A percentile compares a stretch with the other conserved stretches of the same genome.
These are phyloP conservation scores for Fragosphaeria purpurea DNA, from an alignment of 2,329 filamentous ascomycete species.

Conservation along the genomic window DNA sequence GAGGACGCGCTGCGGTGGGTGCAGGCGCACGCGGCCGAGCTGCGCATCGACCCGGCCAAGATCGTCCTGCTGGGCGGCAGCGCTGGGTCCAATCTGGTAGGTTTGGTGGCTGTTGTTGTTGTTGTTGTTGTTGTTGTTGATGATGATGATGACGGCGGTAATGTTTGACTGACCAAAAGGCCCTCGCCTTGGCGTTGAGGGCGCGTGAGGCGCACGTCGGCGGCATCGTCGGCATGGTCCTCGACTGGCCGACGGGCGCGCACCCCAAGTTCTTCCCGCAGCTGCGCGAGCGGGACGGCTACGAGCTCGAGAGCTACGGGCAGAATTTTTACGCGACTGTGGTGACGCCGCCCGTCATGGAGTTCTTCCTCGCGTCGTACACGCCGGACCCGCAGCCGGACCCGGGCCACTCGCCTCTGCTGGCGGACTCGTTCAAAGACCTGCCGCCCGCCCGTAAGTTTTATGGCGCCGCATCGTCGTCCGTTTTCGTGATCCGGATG, in stretches of 20 bases:
- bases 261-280: constrained; percentile 26
- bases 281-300: constrained; percentile 16
- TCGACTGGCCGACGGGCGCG: constrained; percentile 25
- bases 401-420: constrained; percentile 22
- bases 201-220: constrained; percentile 22
- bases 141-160: too few relatives aligned
- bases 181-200: constrained; percentile 19
- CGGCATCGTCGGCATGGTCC: constrained; percentile 23
- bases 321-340: constrained; percentile 24
- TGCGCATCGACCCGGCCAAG: constrained; percentile 22
- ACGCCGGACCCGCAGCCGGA: constrained; percentile 18
- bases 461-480: neutral
- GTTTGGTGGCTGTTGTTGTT: neutral
- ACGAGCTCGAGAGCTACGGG: constrained; percentile 25
- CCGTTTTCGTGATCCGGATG: constrained; percentile 20
- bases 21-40: constrained; percentile 33
- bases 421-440: constrained; percentile 20
- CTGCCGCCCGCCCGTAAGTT: constrained; percentile 25
- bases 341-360: constrained; percentile 19
- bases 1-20: constrained; percentile 37
- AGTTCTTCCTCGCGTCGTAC: constrained; percentile 27
- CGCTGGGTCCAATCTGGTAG: constrained; percentile 37
- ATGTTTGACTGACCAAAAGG: constrained; percentile 9
- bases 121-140: too few relatives aligned
- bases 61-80: constrained; percentile 39